Conservation (phyloP, 2,329 filamentous ascomycete genomes). For the Ophiosphaerella korrae region DNA sequence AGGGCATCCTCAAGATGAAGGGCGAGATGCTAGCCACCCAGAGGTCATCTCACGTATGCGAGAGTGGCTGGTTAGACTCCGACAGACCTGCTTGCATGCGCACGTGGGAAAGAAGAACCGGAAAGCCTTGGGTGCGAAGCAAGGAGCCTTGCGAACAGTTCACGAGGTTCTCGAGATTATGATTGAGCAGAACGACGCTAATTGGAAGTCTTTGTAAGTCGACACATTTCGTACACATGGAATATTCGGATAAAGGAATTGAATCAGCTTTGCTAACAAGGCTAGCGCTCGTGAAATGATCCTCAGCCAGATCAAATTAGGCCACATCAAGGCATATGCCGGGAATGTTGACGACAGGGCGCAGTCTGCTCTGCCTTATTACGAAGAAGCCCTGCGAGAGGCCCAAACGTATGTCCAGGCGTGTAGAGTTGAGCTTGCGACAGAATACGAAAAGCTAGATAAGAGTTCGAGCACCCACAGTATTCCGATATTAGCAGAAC, state of each 20-base stretch:
- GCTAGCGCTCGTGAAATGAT: slow-evolving; percentile 68
- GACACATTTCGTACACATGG: neutral
- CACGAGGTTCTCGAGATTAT: slow-evolving; percentile 87
- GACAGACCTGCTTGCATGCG: slow-evolving; percentile 85
- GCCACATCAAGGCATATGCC: slow-evolving; percentile 80
- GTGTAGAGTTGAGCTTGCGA: slow-evolving; percentile 65
- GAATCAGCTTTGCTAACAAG: neutral
- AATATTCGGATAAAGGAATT: neutral
- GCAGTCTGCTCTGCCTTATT: slow-evolving; percentile 71
- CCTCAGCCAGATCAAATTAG: slow-evolving; percentile 67
- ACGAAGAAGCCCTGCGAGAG: slow-evolving; percentile 58
- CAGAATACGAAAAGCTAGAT: slow-evolving; percentile 52
- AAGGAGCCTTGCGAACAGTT: slow-evolving; percentile 76
- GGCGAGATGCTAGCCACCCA: slow-evolving; percentile 69
- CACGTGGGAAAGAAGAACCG: slow-evolving; percentile 74
- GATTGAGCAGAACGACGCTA: slow-evolving; percentile 80
- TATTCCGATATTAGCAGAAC: slow-evolving; percentile 25
- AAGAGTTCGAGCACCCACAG: slow-evolving; percentile 13
- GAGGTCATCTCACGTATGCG: slow-evolving; percentile 73
- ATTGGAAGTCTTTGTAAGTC: slow-evolving; percentile 62
- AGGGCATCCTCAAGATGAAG: slow-evolving; percentile 65
- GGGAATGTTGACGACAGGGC: slow-evolving; percentile 59
- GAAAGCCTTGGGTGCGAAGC: slow-evolving; percentile 64
- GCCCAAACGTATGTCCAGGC: slow-evolving; percentile 62
- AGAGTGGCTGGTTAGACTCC: slow-evolving; percentile 74